phyloP scores from a whole-genome alignment of 2,329 filamentous ascomycete genomes.

The Monosporascus sp. region DNA sequence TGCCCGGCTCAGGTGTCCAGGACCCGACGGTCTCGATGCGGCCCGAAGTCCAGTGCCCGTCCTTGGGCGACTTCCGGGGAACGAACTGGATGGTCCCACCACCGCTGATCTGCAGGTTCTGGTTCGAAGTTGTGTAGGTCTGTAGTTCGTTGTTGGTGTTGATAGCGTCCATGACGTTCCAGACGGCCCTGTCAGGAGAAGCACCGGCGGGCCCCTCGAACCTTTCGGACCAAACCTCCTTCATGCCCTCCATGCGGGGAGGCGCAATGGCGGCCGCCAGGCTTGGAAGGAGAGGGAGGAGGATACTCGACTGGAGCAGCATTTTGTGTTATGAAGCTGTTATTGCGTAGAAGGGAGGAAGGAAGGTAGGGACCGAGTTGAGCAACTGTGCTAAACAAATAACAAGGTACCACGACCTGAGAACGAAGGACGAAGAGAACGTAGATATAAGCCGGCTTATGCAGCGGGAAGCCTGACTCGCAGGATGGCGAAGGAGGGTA shows the following conservation, averaged over 20 bases:
- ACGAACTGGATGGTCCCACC: slow-evolving; percentile 46
- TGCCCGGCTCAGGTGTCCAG: slow-evolving; percentile 41
- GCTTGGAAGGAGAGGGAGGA: slow-evolving; percentile 21
- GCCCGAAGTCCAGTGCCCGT: slow-evolving; percentile 46
- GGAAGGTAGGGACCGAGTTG: not conserved
- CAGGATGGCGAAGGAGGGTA: not conserved
- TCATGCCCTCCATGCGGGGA: slow-evolving; percentile 22
- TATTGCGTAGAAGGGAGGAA: not conserved
- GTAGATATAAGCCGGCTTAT: not conserved
- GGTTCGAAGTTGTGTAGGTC: slow-evolving; percentile 39
- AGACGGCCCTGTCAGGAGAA: slow-evolving; percentile 15
- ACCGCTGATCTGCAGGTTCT: slow-evolving; percentile 47
- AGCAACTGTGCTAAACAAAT: not conserved
- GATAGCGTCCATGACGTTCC: slow-evolving; percentile 30
- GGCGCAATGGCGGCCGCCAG: slow-evolving; percentile 23
- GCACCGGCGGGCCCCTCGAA: slow-evolving; percentile 23
- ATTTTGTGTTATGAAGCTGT: slow-evolving; percentile 14
- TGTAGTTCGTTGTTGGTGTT: slow-evolving; percentile 48
- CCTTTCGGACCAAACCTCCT: slow-evolving; percentile 19
- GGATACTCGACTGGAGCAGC: slow-evolving; percentile 20
- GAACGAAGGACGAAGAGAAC: not conserved
- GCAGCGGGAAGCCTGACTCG: not conserved
- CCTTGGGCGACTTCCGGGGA: slow-evolving; percentile 34
- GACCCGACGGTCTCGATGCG: slow-evolving; percentile 46
- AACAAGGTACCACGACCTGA: not conserved